A percentile compares a stretch with the other conserved stretches of the same genome.
Conservation (phyloP, 2,329 filamentous ascomycete species). For the Penicillium sp. region DNA sequence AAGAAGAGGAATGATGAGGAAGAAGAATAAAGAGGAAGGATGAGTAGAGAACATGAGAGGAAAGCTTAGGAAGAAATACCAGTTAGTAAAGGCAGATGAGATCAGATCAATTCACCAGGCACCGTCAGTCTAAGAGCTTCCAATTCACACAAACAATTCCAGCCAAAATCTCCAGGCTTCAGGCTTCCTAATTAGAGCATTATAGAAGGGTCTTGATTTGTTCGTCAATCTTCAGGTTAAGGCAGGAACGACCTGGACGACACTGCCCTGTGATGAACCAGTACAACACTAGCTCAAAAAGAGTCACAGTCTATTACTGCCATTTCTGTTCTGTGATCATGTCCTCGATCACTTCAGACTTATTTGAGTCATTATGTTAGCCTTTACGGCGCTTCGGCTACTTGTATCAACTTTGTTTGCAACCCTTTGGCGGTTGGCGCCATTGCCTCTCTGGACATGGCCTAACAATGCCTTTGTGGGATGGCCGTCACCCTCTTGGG, state of each 20-base stretch:
- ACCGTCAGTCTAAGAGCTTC: too few species aligned
- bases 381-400: neutral
- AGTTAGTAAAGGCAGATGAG: too few species aligned
- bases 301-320: neutral
- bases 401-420: slow-evolving; percentile 5
- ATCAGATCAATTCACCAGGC: too few species aligned
- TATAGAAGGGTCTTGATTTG: neutral
- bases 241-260: neutral
- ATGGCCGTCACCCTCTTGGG: slow-evolving; percentile 13
- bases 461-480: neutral
- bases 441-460: neutral
- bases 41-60: too few species aligned
- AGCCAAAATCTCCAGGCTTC: neutral
- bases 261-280: neutral
- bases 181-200: neutral
- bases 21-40: neutral
- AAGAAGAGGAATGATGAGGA: neutral
- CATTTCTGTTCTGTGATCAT: neutral
- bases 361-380: slow-evolving; percentile 6
- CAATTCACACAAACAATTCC: neutral
- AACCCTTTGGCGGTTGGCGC: neutral
- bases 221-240: too few species aligned
- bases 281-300: too few species aligned
- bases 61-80: too few species aligned
- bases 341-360: too few species aligned